Conservation (phyloP, 2,329 filamentous ascomycete species). For the Neopestalotiopsis clavispora region DNA sequence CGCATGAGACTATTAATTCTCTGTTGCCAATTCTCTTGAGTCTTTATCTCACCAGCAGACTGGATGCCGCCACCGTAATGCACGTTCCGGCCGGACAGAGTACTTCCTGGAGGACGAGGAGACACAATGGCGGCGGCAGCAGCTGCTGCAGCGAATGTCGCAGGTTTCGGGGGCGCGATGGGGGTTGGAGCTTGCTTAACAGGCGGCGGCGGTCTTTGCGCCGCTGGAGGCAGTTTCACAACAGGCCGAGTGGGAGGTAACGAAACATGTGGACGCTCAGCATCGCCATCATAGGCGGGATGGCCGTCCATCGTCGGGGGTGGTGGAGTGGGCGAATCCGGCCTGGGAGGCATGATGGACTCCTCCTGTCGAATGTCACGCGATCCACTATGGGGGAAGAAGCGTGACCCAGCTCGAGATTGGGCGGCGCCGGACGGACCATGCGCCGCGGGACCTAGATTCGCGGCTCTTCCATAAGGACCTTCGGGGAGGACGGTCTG, state of each 20-base stretch:
- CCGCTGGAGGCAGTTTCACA: slow-evolving; percentile 79
- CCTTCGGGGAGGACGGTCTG: slow-evolving; percentile 22
- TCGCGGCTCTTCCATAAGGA: slow-evolving; percentile 24
- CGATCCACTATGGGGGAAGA: slow-evolving; percentile 59
- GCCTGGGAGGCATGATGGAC: slow-evolving; percentile 39
- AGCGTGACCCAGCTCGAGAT: slow-evolving; percentile 59
- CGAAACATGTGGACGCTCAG: slow-evolving; percentile 68
- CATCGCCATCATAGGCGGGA: slow-evolving; percentile 73
- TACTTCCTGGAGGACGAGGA: slow-evolving; percentile 17
- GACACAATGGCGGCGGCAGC: slow-evolving; percentile 30
- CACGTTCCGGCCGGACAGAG: slow-evolving; percentile 24
- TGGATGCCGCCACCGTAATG: slow-evolving; percentile 32
- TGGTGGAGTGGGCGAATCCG: slow-evolving; percentile 69
- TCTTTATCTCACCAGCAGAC: slow-evolving; percentile 34
- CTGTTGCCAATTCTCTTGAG: slow-evolving; percentile 71
- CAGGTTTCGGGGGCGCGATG: slow-evolving; percentile 37
- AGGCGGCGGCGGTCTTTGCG: slow-evolving; percentile 77
- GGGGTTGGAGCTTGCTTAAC: slow-evolving; percentile 44
- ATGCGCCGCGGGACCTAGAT: slow-evolving; percentile 20
- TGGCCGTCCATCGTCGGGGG: slow-evolving; percentile 74
- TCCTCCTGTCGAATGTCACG: slow-evolving; percentile 51
- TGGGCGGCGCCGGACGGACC: slow-evolving; percentile 37
- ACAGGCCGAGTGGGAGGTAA: slow-evolving; percentile 74
- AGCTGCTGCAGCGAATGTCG: slow-evolving; percentile 49
- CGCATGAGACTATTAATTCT: slow-evolving; percentile 82